A percentile compares a stretch with the other conserved stretches of the same genome.
Evolutionary conservation across 1,139 yeast genomes (phyloP).

Genomic region (Candida smagusa): DNA sequence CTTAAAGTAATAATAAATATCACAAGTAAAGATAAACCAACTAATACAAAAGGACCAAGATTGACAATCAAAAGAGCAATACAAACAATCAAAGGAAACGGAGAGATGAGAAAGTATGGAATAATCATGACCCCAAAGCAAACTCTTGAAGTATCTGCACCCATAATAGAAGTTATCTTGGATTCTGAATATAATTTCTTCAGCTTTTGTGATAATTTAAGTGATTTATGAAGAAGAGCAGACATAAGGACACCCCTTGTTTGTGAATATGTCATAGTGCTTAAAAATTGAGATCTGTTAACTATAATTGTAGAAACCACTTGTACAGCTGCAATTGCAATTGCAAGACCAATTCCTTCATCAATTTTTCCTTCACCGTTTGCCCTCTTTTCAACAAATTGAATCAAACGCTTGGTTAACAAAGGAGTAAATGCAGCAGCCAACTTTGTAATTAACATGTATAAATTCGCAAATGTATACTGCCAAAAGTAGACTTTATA

Average conservation of each 20-base stretch:
- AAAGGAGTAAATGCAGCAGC: constrained; percentile 24
- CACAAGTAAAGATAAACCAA: constrained; percentile 27
- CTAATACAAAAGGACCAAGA: constrained; percentile 72
- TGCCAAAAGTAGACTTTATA: constrained; percentile 27
- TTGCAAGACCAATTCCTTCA: constrained; percentile 31
- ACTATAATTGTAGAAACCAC: constrained; percentile 30
- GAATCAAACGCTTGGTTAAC: constrained; percentile 39
- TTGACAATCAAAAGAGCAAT: constrained; percentile 64
- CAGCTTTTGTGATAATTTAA: constrained; percentile 19
- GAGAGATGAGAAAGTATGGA: constrained; percentile 60
- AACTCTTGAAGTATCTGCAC: constrained; percentile 75
- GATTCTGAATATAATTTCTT: constrained; percentile 23
- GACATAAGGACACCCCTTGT: constrained; percentile 22
- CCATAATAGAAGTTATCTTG: constrained; percentile 50
- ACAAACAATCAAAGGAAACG: constrained; percentile 56
- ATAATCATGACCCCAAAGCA: constrained; percentile 73
- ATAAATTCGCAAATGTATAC: constrained; percentile 20
- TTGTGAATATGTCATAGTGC: constrained; percentile 38
- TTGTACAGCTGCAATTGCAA: constrained; percentile 25
- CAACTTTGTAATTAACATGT: constrained; percentile 16
- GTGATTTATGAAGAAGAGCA: neutral
- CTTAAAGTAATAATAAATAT: constrained; percentile 35
- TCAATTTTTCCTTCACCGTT: constrained; percentile 22
- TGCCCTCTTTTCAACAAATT: constrained; percentile 35
- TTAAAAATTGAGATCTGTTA: constrained; percentile 60